A percentile compares a stretch with the other conserved stretches of the same genome.
phyloP scores from a whole-genome alignment of 176 grass and related monocot genomes.

The Paspalum vaginatum region DNA sequence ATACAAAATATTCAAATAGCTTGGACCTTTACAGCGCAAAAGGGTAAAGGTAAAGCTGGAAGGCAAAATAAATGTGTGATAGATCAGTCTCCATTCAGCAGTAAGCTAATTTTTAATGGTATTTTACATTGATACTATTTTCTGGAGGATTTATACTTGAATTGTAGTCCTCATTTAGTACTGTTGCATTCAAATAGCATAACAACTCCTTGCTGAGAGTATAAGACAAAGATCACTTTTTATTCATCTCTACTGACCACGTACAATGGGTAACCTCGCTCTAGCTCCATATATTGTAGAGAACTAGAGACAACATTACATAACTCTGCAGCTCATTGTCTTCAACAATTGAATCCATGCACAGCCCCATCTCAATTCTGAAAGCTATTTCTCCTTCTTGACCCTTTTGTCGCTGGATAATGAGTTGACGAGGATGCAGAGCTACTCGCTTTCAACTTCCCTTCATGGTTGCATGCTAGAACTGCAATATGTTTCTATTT shows the following conservation, averaged over 20 bases:
- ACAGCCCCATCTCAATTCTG: background rate
- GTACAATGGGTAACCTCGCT: background rate
- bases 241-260: background rate
- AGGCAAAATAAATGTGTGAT: no score
- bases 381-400: background rate
- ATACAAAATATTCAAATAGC: no score
- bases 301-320: background rate
- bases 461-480: conserved; percentile 2
- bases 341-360: conserved; percentile 2
- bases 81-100: no score
- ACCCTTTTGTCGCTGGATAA: background rate
- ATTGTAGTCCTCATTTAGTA: background rate
- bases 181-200: background rate
- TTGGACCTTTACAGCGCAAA: no score
- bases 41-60: no score
- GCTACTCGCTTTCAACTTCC: conserved; percentile 1
- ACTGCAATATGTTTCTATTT: background rate
- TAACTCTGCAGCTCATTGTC: background rate
- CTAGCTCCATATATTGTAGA: background rate
- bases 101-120: no score
- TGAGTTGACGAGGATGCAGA: background rate
- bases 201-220: background rate
- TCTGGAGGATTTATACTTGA: no score
- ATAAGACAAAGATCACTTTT: background rate
- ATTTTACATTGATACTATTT: no score